These are phyloP conservation scores for Aegilops speltoides DNA, from an alignment of 176 grass and related monocot genomes.

Conservation along the genomic window DNA sequence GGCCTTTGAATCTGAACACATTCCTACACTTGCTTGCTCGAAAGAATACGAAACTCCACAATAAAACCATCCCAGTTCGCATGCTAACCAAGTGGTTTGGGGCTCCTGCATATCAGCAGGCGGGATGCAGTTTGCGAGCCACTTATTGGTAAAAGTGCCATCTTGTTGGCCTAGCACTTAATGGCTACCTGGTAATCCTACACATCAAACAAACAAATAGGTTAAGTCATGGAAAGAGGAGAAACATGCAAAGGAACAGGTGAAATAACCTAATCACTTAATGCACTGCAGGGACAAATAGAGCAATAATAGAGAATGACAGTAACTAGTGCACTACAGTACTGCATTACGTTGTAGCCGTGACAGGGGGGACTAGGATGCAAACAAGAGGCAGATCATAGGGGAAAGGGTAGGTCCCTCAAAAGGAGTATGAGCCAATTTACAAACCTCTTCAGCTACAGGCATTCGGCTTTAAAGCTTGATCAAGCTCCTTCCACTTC, in stretches of 20 bases:
- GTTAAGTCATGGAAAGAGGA: conserved; percentile 27
- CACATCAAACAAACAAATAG: conserved; percentile 38
- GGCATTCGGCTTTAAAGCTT: conserved; percentile 72
- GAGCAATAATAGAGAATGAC: conserved; percentile 49
- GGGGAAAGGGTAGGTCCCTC: conserved; percentile 31
- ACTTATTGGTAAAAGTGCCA: conserved; percentile 21
- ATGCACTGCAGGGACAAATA: conserved; percentile 38
- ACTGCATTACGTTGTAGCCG: conserved; percentile 33
- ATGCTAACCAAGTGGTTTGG: background rate
- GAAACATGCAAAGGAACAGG: conserved; percentile 47
- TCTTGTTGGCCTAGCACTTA: conserved; percentile 37
- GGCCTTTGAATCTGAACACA: background rate
- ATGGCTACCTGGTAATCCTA: conserved; percentile 50
- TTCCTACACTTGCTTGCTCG: conserved; percentile 1
- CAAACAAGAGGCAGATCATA: conserved; percentile 56
- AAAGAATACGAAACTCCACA: conserved; percentile 13
- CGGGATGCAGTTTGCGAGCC: background rate
- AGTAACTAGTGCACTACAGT: conserved; percentile 21
- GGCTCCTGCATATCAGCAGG: background rate
- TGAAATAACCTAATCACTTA: conserved; percentile 47
- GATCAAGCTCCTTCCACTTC: conserved; percentile 38
- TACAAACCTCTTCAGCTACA: conserved; percentile 38
- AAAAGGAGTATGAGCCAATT: conserved; percentile 43
- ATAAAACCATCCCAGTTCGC: conserved; percentile 10
- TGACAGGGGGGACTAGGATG: conserved; percentile 52